Evolutionary conservation across 257 asterid genomes (phyloP), one percentile per base, ranked within the genome.

Genomic region (Lithospermum erythrorhizon): DNA sequence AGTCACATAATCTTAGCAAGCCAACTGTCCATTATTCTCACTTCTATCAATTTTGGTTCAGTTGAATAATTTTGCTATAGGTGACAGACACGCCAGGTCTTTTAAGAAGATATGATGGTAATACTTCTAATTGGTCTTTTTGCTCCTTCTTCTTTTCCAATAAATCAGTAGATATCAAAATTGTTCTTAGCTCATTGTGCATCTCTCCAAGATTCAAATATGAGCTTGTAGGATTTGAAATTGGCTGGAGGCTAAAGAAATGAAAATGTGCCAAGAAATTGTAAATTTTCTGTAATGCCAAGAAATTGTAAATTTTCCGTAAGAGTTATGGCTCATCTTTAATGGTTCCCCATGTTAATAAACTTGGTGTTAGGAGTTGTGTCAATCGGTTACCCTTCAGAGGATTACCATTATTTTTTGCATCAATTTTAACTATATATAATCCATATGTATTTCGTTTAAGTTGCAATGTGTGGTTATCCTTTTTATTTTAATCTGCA

Each of bases 81-180:
- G 98, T 91, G 20, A 91, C 98, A 25, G 98, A 88, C 76, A 91
- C 98, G 45, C 98, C 98, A 53, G 98, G 98, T 52, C 74, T 91
- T 49, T 74, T 91, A 65, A 72, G 94, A 71, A 78, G 96, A 66
- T 70, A 62, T 71, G 98, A 91, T 58, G 98, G 98, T 87, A 81
- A 69, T 78, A 58, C 60, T 30, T 63, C 37, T 68, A n/a, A 27
- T 27, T 7, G 6, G 6, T 27, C 32, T 67, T 37, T 52, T 61
- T 73, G 55, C 23, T 37, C 2, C 13, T 41, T 53, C 35, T 47
- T 47, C 3, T 5, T 29, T 19, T 41, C 49, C 14, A 11, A 41
- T 41, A 41, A 0, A 41, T 8, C 6, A 9, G 3, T 14, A 6
- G 45, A 35, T 35, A 41, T 41, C 49, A 41, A 41, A 41, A 41